A percentile compares a stretch with the other conserved stretches of the same genome.
phyloP scores from a whole-genome alignment of 805 yeast genomes.

The Teunomyces funiuensis region DNA sequence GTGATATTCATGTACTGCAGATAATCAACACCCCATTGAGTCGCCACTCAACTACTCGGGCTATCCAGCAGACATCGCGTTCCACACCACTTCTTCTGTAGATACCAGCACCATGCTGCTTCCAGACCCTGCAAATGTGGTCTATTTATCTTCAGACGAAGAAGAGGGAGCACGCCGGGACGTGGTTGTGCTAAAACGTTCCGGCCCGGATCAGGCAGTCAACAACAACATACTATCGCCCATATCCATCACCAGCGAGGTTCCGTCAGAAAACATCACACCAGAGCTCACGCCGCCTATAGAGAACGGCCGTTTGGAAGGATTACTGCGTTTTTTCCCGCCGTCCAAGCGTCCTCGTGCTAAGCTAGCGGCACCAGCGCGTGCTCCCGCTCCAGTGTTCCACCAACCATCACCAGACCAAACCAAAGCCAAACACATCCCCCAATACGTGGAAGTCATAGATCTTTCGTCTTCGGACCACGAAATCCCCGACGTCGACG shows the following conservation, averaged over 20 bases:
- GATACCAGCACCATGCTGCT: not conserved
- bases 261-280: not conserved
- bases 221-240: not conserved
- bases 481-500: conserved; percentile 6
- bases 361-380: no score
- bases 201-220: not conserved
- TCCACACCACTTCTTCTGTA: not conserved
- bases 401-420: no score
- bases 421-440: not conserved
- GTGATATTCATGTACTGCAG: no score
- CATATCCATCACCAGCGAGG: not conserved
- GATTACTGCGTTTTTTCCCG: not conserved
- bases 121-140: conserved; percentile 4
- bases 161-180: conserved; percentile 3
- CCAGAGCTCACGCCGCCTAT: not conserved
- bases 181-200: not conserved
- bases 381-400: not conserved
- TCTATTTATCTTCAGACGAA: conserved; percentile 13
- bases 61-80: no score
- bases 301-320: not conserved
- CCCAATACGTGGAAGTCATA: conserved; percentile 6
- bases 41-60: no score
- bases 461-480: conserved; percentile 7
- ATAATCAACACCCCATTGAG: not conserved
- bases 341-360: not conserved